Evolutionary conservation across 2,329 filamentous ascomycete genomes (phyloP).

Genomic region (Samsoniella hepiali): DNA sequence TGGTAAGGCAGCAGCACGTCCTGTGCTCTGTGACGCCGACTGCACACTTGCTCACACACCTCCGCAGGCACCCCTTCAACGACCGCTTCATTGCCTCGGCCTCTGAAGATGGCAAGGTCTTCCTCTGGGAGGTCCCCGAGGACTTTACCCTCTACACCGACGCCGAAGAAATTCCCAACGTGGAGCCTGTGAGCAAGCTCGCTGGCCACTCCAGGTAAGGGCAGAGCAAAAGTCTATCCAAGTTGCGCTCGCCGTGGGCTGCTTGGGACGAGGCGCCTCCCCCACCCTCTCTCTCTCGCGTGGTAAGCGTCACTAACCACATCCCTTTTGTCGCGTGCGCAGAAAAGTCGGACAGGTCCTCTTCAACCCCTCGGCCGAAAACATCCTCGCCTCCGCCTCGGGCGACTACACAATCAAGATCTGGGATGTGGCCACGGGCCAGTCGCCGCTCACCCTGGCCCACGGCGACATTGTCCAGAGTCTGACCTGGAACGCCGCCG

Average conservation of each 20-base stretch:
- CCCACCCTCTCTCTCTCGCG: not conserved
- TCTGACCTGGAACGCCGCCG: conserved; percentile 90
- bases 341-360: conserved; percentile 98
- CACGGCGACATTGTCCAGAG: conserved; percentile 93
- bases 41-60: not conserved
- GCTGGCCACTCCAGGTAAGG: conserved; percentile 77
- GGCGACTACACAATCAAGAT: conserved; percentile 94
- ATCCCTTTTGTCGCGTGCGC: conserved; percentile 19
- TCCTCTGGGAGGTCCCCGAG: conserved; percentile 91
- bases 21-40: not conserved
- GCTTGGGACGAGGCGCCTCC: not conserved
- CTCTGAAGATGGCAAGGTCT: conserved; percentile 95
- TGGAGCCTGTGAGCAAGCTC: conserved; percentile 77
- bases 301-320: conserved; percentile 24
- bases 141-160: conserved; percentile 82
- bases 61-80: conserved; percentile 85
- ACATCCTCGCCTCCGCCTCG: conserved; percentile 90
- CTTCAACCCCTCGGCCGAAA: conserved; percentile 95
- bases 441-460: conserved; percentile 71
- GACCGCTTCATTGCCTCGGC: conserved; percentile 88
- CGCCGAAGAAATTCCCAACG: conserved; percentile 76
- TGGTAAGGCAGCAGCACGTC: conserved; percentile 55
- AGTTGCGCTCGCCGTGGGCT: too few species aligned
- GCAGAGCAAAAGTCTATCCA: not conserved
- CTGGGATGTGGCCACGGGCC: conserved; percentile 85